A percentile compares a stretch with the other conserved stretches of the same genome.
Evolutionary conservation across 2,329 filamentous ascomycete species (phyloP).

Genomic region (Nigrospora sphaerica): DNA sequence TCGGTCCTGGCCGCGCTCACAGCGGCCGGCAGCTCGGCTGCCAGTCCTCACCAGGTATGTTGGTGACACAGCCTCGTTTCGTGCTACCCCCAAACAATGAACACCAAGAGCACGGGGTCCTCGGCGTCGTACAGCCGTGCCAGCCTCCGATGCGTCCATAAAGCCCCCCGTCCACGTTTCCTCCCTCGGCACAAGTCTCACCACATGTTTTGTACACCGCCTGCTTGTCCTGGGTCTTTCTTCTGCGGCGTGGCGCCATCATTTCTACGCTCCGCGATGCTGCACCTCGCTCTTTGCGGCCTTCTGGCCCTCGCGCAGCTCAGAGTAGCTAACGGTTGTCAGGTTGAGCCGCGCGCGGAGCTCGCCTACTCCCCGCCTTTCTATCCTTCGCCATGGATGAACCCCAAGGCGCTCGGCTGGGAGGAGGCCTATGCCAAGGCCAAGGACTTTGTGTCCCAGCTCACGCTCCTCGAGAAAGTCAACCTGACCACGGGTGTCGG

Average conservation of each 20-base stretch:
- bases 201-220: neutral
- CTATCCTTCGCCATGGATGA: slow-evolving; percentile 86
- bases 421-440: slow-evolving; percentile 69
- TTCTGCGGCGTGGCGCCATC: neutral
- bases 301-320: neutral
- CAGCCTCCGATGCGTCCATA: neutral
- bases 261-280: neutral
- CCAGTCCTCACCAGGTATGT: slow-evolving; percentile 4
- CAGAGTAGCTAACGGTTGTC: slow-evolving; percentile 7
- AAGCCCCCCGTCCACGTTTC: neutral
- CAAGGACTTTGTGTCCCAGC: slow-evolving; percentile 69
- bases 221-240: neutral
- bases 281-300: neutral
- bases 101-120: neutral
- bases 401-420: slow-evolving; percentile 66
- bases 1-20: slow-evolving; percentile 1
- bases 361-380: slow-evolving; percentile 23
- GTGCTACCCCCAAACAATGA: neutral
- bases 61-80: neutral
- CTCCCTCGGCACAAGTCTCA: neutral
- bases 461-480: slow-evolving; percentile 85
- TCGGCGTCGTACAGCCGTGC: neutral
- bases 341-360: slow-evolving; percentile 14
- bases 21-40: slow-evolving; percentile 6
- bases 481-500: slow-evolving; percentile 89